Conservation (phyloP, 306 rosid species). For the Arachis hypogaea region DNA sequence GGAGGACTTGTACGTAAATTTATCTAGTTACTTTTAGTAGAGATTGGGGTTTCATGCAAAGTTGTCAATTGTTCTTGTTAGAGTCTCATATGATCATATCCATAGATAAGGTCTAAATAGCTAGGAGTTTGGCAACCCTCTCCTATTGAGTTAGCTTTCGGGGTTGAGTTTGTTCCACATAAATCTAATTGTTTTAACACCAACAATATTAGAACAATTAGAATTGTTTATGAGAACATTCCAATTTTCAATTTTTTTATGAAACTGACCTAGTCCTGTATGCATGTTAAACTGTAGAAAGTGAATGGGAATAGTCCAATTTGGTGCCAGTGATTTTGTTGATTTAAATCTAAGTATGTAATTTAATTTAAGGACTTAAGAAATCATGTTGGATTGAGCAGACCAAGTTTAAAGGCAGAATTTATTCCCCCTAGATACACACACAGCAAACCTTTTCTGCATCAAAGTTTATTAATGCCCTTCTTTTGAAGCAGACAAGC, state of each 20-base stretch:
- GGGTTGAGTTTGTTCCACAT: too few species aligned
- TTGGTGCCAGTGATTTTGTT: constrained; percentile 24
- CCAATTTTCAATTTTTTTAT: constrained; percentile 27
- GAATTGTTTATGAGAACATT: neutral
- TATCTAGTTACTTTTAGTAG: constrained; percentile 31
- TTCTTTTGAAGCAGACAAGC: constrained; percentile 54
- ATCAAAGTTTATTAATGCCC: constrained; percentile 37
- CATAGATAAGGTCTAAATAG: too few species aligned
- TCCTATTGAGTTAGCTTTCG: too few species aligned
- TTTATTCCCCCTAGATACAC: constrained; percentile 8
- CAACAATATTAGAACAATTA: too few species aligned
- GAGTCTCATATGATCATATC: too few species aligned
- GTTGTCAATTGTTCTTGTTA: constrained; percentile 1
- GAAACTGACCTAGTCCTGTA: constrained; percentile 20
- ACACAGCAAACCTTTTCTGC: constrained; percentile 16
- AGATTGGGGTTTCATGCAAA: constrained; percentile 13
- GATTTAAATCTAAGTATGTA: neutral
- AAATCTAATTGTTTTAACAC: too few species aligned
- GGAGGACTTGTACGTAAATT: constrained; percentile 20
- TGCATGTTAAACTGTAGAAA: constrained; percentile 25
- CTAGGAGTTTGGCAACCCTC: too few species aligned
- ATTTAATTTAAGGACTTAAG: constrained; percentile 23
- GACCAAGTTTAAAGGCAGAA: constrained; percentile 23
- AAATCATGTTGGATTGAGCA: constrained; percentile 16
- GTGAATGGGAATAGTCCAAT: constrained; percentile 22